These are phyloP conservation scores for Hypoxylon sp. DNA, from an alignment of 2,329 filamentous ascomycete species.

Conservation along the genomic window DNA sequence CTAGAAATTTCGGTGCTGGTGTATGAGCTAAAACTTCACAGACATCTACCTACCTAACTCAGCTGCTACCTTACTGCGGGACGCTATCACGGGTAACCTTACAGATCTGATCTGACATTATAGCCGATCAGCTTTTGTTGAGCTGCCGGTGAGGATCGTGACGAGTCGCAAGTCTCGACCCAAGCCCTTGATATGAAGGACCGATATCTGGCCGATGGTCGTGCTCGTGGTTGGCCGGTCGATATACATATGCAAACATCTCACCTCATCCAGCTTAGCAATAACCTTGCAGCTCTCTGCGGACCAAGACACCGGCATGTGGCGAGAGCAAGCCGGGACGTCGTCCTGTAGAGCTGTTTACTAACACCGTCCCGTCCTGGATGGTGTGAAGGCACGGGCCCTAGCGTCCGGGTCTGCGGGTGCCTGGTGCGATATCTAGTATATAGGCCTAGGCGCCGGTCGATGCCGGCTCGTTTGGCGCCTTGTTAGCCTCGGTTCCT, in stretches of 20 bases:
- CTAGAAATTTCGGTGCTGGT: not conserved
- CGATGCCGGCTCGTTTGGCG: conserved; percentile 22
- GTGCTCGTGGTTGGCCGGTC: conserved; percentile 17
- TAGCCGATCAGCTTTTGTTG: conserved; percentile 5
- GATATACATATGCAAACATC: conserved; percentile 12
- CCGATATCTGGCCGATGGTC: conserved; percentile 17
- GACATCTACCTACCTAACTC: too few species aligned
- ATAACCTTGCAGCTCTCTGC: conserved; percentile 16
- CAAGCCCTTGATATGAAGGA: conserved; percentile 12
- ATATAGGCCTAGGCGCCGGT: conserved; percentile 14
- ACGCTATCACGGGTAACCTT: not conserved
- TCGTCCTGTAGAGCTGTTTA: conserved; percentile 4
- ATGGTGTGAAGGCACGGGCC: conserved; percentile 21
- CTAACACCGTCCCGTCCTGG: conserved; percentile 11
- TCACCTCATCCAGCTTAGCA: conserved; percentile 10
- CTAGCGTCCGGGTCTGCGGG: conserved; percentile 24
- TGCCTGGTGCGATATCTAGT: conserved; percentile 19
- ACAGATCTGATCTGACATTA: not conserved
- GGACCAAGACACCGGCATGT: conserved; percentile 20
- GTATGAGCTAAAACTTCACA: conserved; percentile 14
- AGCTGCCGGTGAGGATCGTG: conserved; percentile 4
- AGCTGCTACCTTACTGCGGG: not conserved
- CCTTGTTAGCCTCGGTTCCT: conserved; percentile 9
- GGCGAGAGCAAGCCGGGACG: conserved; percentile 19
- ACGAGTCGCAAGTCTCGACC: conserved; percentile 11